A percentile compares a stretch with the other conserved stretches of the same genome.
These are phyloP conservation scores for Ambrosiella beaveri DNA, from an alignment of 2,329 filamentous ascomycete genomes.

Conservation along the genomic window DNA sequence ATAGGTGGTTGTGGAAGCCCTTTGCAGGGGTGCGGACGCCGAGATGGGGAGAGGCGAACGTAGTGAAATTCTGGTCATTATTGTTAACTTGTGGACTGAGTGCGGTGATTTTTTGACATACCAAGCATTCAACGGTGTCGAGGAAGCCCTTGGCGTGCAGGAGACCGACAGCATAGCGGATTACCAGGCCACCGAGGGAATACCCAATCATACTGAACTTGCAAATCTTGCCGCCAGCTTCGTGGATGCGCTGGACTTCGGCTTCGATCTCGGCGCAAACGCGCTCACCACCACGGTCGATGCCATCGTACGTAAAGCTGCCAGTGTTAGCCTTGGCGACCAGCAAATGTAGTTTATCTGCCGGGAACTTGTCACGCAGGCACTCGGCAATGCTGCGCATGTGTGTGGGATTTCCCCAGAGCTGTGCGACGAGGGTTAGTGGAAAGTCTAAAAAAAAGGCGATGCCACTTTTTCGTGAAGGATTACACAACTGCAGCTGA, in stretches of 20 bases:
- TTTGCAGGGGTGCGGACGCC: constrained; percentile 55
- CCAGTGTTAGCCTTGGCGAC: constrained; percentile 57
- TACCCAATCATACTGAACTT: constrained; percentile 83
- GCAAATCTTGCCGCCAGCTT: constrained; percentile 50
- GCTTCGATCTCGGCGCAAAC: constrained; percentile 51
- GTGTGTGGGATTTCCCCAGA: constrained; percentile 68
- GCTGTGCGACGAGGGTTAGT: constrained; percentile 21
- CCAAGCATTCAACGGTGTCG: constrained; percentile 61
- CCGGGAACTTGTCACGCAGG: constrained; percentile 41
- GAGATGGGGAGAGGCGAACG: constrained; percentile 72
- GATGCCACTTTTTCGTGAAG: background rate
- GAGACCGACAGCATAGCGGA: constrained; percentile 72
- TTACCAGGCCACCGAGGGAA: constrained; percentile 72
- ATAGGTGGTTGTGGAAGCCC: constrained; percentile 49
- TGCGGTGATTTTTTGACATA: constrained; percentile 21
- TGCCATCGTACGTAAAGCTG: constrained; percentile 54
- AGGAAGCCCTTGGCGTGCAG: constrained; percentile 67
- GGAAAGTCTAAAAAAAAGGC: constrained; percentile 13
- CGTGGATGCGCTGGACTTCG: constrained; percentile 37
- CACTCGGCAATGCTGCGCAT: constrained; percentile 50
- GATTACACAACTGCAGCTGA: background rate
- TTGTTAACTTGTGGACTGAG: background rate
- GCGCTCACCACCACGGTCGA: constrained; percentile 50
- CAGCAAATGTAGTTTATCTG: constrained; percentile 51
- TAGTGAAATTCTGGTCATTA: constrained; percentile 59